Base-by-base conservation (phyloP, 345 rosid species). In the Eutrema yunnanense region DNA sequence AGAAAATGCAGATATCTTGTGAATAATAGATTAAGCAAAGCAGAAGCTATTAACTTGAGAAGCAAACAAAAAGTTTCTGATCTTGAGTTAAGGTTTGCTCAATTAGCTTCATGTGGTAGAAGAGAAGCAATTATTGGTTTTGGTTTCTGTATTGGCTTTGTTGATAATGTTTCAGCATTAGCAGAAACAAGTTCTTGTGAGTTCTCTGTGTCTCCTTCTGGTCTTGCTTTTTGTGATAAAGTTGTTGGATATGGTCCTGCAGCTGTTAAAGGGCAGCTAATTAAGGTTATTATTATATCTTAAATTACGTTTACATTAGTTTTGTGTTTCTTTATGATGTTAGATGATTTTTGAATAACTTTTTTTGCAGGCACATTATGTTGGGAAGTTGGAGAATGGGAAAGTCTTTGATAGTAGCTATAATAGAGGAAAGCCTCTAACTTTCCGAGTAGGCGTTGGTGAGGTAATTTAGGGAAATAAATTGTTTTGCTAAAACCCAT, bases 371-470 rank as follows among this genome's bases (percentile, higher is more conserved):
- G 91, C 96, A 54, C 97, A 89, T 82, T 89, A 89, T 79, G 90
- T 89, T 16, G 97, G 98, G 73, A 93, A 83, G 77, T 60, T 93
- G 81, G 92, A 86, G 82, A 82, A 86, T 74, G 97, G 98, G 56
- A 90, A 73, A 81, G 81, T 93, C 10, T 93, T 93, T 41, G 97
- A 93, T 61, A 93, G 97, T 91, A 93, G 98, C 72, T 90, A 93
- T 73, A 83, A 84, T 48, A 81, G 97, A 3, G 97, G 97, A 36
- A 89, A 89, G 82, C 97, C 98, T 77, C 84, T 93, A 30, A 79
- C 90, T 5, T 90, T 90, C 56, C 85, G 87, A 2, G 62, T 89
- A 5, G 98, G 97, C 10, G 98, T 86, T 51, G 95, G 96, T n/a
- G 95, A 90, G 96, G 98, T 89, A 83, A 69, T 54, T 5, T 9